These are phyloP conservation scores for Rhexocercosporidium sp. DNA, from an alignment of 2,329 filamentous ascomycete genomes.

Conservation along the genomic window DNA sequence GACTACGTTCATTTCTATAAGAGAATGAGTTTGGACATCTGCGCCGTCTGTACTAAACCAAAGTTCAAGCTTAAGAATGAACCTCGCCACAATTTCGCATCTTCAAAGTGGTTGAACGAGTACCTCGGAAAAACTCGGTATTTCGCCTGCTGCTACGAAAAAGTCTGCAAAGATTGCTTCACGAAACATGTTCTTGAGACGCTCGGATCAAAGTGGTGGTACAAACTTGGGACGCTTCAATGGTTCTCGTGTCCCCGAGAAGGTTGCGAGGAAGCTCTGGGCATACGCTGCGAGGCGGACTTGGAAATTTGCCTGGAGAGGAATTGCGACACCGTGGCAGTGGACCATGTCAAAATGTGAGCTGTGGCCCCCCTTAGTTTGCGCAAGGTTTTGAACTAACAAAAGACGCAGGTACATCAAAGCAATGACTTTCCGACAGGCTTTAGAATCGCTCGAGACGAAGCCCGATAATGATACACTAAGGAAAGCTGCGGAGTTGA, in stretches of 20 bases:
- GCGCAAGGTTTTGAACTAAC: background rate
- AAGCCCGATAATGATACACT: slow-evolving; percentile 4
- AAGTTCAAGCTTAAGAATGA: slow-evolving; percentile 20
- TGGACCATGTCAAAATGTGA: slow-evolving; percentile 18
- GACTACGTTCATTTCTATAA: slow-evolving; percentile 18
- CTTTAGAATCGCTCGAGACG: slow-evolving; percentile 11
- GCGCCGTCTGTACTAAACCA: slow-evolving; percentile 10
- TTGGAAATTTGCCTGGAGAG: slow-evolving; percentile 23
- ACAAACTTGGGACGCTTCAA: slow-evolving; percentile 10
- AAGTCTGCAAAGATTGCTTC: slow-evolving; percentile 24
- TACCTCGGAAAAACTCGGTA: slow-evolving; percentile 14
- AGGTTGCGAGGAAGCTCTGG: slow-evolving; percentile 15
- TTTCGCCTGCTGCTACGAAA: slow-evolving; percentile 21
- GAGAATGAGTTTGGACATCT: slow-evolving; percentile 10
- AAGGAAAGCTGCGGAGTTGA: slow-evolving; percentile 14
- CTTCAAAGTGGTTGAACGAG: slow-evolving; percentile 21
- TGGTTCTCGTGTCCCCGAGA: slow-evolving; percentile 22
- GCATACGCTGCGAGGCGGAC: slow-evolving; percentile 23
- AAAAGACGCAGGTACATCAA: slow-evolving; percentile 16
- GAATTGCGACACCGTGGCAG: slow-evolving; percentile 1
- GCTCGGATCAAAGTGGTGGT: slow-evolving; percentile 17
- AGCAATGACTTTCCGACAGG: slow-evolving; percentile 16
- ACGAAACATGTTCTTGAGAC: slow-evolving; percentile 13
- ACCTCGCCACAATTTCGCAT: background rate
- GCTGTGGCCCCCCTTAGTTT: background rate